Evolutionary conservation across 768 basidiomycete genomes (phyloP), one percentile per base, ranked within the genome.

Genomic region (Termitomyces titanicus): DNA sequence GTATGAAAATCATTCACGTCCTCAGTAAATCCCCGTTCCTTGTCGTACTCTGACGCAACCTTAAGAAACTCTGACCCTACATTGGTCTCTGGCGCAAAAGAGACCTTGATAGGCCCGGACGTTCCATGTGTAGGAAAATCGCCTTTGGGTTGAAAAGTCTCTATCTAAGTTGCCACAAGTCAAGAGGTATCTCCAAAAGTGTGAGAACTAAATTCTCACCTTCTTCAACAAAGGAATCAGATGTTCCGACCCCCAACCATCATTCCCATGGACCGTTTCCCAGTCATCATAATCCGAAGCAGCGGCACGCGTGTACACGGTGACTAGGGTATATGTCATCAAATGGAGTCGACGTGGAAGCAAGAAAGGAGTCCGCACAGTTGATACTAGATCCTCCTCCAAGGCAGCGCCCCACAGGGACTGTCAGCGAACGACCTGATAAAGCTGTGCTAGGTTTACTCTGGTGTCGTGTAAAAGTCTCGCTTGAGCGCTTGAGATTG

Each of bases 341-440:
- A 42, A 9, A 4, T 33, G 22, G 33, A 31, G 3, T 18, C 11
- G 18, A 31, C 34, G 7, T 7, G 5, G 15, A 17, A 33, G n/a
- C 27, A 33, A 29, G 27, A 18, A 24, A 11, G 12, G 22, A 13
- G 31, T 29, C 40, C 76, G 46, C 42, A 84, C 84, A 82, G 59
- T 86, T 88, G n/a, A 87, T 74, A 50, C 72, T 70, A 0, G 83
- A 85, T 1, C 85, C 85, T 2, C 86, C 86, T 2, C 86, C 86
- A 6, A 89, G 60, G 38, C 75, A 78, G 47, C 79, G 72, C 0
- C 80, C 85, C 20, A 69, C 61, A 0, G 74, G 72, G 9, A 83
- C 72, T 33, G 79, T 46, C 8, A 70, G 59, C 3, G 70, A 61
- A 2, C 86, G 82, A 5, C 76, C 79, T 11, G 63, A 70, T 20